Evolutionary conservation across 441 rosid species (phyloP).

Genomic region (Theobroma grandiflorum): DNA sequence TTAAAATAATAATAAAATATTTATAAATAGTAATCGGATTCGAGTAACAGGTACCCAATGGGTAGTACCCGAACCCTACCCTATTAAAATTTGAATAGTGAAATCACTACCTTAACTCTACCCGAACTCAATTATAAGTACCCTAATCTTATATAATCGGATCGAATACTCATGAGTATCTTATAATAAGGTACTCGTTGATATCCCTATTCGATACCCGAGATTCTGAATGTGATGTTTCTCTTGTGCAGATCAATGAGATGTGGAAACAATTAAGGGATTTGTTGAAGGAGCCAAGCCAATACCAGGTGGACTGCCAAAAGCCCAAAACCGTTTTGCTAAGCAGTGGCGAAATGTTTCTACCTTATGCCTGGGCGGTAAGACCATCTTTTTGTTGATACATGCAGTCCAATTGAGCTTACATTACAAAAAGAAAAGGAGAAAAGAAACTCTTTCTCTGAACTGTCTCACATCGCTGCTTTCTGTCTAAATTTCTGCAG

Average conservation of each 20-base stretch:
- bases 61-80: no score
- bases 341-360: slow-evolving; percentile 63
- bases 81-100: no score
- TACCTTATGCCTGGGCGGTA: slow-evolving; percentile 69
- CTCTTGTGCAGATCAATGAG: slow-evolving; percentile 45
- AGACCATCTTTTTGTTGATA: background rate
- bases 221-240: background rate
- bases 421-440: background rate
- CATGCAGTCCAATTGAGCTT: background rate
- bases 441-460: background rate
- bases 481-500: slow-evolving; percentile 39
- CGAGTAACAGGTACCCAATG: no score
- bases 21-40: no score
- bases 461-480: slow-evolving; percentile 7
- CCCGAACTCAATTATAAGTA: no score
- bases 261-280: slow-evolving; percentile 56
- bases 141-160: no score
- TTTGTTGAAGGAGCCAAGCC: slow-evolving; percentile 53
- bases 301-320: slow-evolving; percentile 59
- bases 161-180: no score
- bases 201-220: background rate
- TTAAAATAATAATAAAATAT: no score
- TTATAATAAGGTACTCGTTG: no score
- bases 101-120: no score
- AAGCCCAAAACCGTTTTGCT: slow-evolving; percentile 60